These are phyloP conservation scores for Sporothrix pallida DNA, from an alignment of 2,329 filamentous ascomycete species.

Conservation along the genomic window DNA sequence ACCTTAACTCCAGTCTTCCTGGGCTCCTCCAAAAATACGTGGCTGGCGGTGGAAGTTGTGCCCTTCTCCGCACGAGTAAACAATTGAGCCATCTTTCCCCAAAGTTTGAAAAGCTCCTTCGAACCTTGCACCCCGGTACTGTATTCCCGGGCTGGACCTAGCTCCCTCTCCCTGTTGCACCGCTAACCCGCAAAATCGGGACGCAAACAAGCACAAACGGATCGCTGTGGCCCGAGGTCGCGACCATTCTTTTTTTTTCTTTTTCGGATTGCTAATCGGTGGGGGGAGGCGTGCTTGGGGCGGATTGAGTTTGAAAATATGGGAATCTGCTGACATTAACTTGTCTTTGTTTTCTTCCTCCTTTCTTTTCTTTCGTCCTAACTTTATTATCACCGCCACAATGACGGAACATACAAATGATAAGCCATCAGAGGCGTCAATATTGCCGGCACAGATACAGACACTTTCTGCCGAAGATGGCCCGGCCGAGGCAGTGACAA, in stretches of 20 bases:
- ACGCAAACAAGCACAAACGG: neutral
- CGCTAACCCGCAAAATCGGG: conserved; percentile 12
- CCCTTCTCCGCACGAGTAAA: neutral
- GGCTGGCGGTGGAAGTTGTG: neutral
- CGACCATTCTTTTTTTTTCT: neutral
- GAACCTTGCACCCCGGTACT: neutral
- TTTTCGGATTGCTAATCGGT: neutral
- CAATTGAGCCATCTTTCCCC: neutral
- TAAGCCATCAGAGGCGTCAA: neutral
- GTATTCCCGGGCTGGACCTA: conserved; percentile 14
- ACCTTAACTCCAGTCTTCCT: neutral
- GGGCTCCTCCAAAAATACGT: too few species aligned
- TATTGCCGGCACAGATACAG: neutral
- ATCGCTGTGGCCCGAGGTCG: conserved; percentile 3
- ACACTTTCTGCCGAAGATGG: neutral
- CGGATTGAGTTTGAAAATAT: neutral
- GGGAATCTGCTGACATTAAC: too few species aligned
- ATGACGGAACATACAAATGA: conserved; percentile 11
- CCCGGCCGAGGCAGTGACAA: neutral
- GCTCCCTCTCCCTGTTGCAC: neutral
- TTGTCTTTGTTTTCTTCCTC: too few species aligned
- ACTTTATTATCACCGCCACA: neutral
- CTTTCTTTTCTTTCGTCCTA: neutral
- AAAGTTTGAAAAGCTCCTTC: neutral
- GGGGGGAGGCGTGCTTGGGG: neutral